Evolutionary conservation across 169 alveolate genomes (phyloP), one percentile per base, ranked within the genome.

Genomic region (Cryptosporidium canis): DNA sequence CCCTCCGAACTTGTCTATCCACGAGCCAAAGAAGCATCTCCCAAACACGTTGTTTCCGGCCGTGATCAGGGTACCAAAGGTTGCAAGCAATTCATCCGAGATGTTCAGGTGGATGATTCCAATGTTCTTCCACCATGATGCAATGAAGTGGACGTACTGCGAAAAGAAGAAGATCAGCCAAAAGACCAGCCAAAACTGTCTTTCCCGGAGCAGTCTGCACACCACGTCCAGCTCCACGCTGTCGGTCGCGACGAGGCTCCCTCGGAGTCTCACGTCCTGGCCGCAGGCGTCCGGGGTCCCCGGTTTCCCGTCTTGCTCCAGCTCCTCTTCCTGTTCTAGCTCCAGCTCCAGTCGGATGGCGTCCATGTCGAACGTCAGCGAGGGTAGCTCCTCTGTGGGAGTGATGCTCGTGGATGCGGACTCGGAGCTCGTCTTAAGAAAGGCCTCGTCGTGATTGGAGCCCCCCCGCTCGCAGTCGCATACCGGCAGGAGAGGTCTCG

Each of bases 51-150:
- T 77, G 0, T 43, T 56, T 33, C 68, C 77, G 12, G 87, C 33
- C 4, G 87, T 77, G n/a, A 77, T 33, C 7, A 77, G 29, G 6
- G 87, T 77, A 21, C 87, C 87, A 11, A 58, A 53, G 6, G 45
- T 77, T 39, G 87, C 87, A 24, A 77, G 44, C n/a, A 63, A 7
- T 24, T 77, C 87, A 61, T 77, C 87, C 3, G 87, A 55, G 0
- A 77, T 77, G 18, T 45, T 31, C 16, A 77, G 1, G 66, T 77
- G 11, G 18, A 77, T 61, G 31, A 77, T 77, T 24, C 87, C 87
- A 33, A 77, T 77, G 45, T 58, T 61, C 51, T 77, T 77, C 87
- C 87, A 77, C 87, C 87, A 77, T 37, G 87, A 77, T 3, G 77
- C 71, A 12, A 77, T 37, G 24, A 77, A 77, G 31, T 77, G 87